phyloP scores from a whole-genome alignment of 768 basidiomycete species.

The Phanerochaete carnosa region DNA sequence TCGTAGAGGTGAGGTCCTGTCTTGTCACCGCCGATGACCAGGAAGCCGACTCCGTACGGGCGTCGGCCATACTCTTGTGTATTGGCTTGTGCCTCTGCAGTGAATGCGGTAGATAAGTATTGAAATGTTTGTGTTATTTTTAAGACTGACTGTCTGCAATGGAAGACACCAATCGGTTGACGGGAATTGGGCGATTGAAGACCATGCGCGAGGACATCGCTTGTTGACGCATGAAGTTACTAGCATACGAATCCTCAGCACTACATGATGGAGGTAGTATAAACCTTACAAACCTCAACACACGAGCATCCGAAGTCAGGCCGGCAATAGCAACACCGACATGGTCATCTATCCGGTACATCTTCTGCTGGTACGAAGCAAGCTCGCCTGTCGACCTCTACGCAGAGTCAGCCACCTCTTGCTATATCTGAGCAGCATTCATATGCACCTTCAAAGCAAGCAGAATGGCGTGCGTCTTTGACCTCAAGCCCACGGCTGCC shows the following conservation, averaged over 20 bases:
- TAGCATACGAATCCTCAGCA: constrained; percentile 28
- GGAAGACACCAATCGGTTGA: constrained; percentile 87
- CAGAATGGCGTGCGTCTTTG: constrained; percentile 91
- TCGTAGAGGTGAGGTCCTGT: constrained; percentile 98
- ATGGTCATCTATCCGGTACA: constrained; percentile 99
- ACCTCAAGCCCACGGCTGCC: constrained; percentile 94
- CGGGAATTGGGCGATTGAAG: constrained; percentile 92
- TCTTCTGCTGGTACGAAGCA: constrained; percentile 99
- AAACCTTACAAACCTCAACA: constrained; percentile 64
- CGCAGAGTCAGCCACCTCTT: neutral
- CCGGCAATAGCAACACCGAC: constrained; percentile 99
- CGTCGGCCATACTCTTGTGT: constrained; percentile 97
- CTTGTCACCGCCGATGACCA: constrained; percentile 94
- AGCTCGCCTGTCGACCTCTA: constrained; percentile 97
- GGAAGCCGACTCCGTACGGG: constrained; percentile 98
- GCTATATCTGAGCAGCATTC: neutral
- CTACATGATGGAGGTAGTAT: neutral
- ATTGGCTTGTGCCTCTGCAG: constrained; percentile 92
- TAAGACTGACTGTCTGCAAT: constrained; percentile 87
- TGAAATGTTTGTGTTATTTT: neutral
- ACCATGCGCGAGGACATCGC: constrained; percentile 94
- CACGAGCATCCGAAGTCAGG: constrained; percentile 97
- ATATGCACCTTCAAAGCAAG: constrained; percentile 83
- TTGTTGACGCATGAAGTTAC: constrained; percentile 99
- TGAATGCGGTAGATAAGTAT: too few relatives aligned